Base-by-base conservation (phyloP, 2,329 filamentous ascomycete species). In the Scleromitrula shiraiana region DNA sequence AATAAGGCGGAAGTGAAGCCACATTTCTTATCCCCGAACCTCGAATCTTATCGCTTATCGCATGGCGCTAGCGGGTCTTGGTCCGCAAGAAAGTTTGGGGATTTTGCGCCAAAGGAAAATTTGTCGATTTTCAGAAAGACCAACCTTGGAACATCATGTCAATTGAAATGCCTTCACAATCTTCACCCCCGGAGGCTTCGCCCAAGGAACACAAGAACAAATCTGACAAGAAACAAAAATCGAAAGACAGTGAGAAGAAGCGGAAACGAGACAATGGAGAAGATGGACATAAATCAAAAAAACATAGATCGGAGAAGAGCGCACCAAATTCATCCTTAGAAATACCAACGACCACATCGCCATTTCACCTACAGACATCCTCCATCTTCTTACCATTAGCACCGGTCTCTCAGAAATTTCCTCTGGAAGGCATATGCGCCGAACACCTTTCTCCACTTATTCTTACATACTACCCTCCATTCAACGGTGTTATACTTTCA, bases 371-470 rank as follows among this genome's bases (percentile, higher is more conserved):
- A 23, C 83, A 91, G 61, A 88, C 84, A 19, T 78, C 88, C 35
- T 90, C 90, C 2, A 77, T 95, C 58, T 90, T 87, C 68, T 76
- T 90, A 54, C 78, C 85, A 1, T 73, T 93, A 53, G 85, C 80
- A 53, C 85, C 87, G 9, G 70, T 78, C 32, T 82, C 83, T 37
- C 84, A 87, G 67, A 72, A 77, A 52, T 76, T 80, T 50, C 84
- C 86, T 0, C 69, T 88, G 55, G 81, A 85, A 57, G 83, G 80
- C 50, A 75, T 84, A 52, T 80, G 83, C 62, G 78, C 82, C 52
- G 85, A 90, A 60, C 80, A 90, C 62, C 76, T 93, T 49, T 80
- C 80, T 32, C 85, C 85, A 8, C 74, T 90, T 6, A 72, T 88
- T 35, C 82, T 90, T 61, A 83, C 80, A 57, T 93, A 90, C 68